Percentiles rank a stretch among this genome's conserved stretches.
Conservation (phyloP, 2,329 filamentous ascomycete genomes). For the Colletotrichum higginsianum region DNA sequence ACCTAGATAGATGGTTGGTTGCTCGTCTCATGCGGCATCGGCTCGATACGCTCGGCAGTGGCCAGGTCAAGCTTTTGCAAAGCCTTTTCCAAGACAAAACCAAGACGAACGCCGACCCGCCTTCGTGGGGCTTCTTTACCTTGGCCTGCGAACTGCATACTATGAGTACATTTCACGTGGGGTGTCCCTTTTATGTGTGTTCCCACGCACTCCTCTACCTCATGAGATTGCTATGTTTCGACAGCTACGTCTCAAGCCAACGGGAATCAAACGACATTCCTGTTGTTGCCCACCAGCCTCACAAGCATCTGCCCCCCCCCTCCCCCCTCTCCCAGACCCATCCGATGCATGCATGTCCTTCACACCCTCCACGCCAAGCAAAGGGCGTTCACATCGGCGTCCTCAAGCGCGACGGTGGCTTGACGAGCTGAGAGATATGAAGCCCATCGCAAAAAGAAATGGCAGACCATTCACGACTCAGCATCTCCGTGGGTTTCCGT, state of each 20-base stretch:
- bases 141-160: not conserved
- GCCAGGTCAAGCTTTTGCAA: slow-evolving; percentile 39
- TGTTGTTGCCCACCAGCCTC: too few species aligned
- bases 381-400: not conserved
- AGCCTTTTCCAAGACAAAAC: slow-evolving; percentile 33
- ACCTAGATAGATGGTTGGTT: too few species aligned
- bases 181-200: not conserved
- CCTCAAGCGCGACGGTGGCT: not conserved
- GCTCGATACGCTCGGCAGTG: not conserved
- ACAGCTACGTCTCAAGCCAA: not conserved
- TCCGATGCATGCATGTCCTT: not conserved
- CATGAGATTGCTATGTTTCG: not conserved
- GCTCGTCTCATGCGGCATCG: not conserved
- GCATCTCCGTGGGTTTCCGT: not conserved
- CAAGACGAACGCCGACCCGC: slow-evolving; percentile 2
- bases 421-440: not conserved
- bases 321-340: not conserved
- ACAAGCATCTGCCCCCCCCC: not conserved
- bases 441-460: not conserved
- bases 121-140: not conserved
- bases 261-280: not conserved
- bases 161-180: not conserved
- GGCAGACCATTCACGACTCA: not conserved
- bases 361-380: not conserved
- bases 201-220: not conserved